These are phyloP conservation scores for Hyaloscypha bicolor DNA, from an alignment of 495 filamentous ascomycete genomes.

Conservation along the genomic window DNA sequence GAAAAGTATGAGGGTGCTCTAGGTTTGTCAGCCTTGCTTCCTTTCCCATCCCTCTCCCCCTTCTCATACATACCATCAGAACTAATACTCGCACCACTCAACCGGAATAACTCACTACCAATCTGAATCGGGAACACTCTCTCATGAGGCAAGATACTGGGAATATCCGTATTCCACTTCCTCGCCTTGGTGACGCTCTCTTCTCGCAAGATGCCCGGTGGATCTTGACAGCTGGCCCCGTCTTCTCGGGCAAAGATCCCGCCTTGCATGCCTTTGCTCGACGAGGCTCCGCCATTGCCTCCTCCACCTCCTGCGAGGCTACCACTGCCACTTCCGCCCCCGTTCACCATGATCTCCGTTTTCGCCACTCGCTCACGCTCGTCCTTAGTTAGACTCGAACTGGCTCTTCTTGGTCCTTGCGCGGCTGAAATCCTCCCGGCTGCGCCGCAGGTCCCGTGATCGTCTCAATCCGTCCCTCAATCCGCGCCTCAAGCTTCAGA, in stretches of 20 bases:
- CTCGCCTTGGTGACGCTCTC: conserved; percentile 10
- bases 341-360: neutral
- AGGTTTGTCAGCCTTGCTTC: conserved; percentile 48
- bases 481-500: too few relatives aligned
- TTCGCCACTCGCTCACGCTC: neutral
- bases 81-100: conserved; percentile 92
- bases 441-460: conserved; percentile 1
- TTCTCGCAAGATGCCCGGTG: conserved; percentile 23
- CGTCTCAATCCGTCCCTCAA: too few relatives aligned
- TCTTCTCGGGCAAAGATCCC: neutral
- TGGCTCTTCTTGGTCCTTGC: neutral
- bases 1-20: conserved; percentile 98
- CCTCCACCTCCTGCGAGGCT: neutral
- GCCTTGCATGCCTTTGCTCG: conserved; percentile 1
- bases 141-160: conserved; percentile 62
- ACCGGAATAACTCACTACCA: conserved; percentile 84
- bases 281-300: neutral
- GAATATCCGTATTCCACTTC: conserved; percentile 44
- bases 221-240: neutral
- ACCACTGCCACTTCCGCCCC: neutral
- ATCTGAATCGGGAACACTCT: conserved; percentile 92
- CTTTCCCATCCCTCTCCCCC: neutral
- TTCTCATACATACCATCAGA: conserved; percentile 79
- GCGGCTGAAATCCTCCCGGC: neutral
- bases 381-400: neutral